Evolutionary conservation across 495 filamentous ascomycete species (phyloP), one percentile per base, ranked within the genome.

Genomic region (Chaetomium tenue): DNA sequence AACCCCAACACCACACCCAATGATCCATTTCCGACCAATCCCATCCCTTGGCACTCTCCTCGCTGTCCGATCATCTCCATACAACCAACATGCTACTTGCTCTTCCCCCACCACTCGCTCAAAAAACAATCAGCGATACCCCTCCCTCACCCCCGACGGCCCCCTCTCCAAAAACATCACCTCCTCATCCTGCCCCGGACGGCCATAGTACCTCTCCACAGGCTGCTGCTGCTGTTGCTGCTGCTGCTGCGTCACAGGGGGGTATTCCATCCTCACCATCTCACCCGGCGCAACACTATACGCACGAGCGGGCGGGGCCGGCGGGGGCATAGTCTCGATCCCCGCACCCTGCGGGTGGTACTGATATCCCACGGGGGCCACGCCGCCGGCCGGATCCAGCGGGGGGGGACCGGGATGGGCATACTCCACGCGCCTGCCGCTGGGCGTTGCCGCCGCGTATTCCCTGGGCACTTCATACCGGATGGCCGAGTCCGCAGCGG

Each of bases 81-180:
- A 22, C 7, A n/a, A n/a, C n/a, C n/a, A n/a, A n/a, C n/a, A n/a
- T n/a, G n/a, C 7, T 8, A 22, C 2, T 30, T 3, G 28, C 6
- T 30, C 28, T 30, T 30, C 28, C 44, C 44, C 44, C 0, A 4
- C 48, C 48, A 26, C 30, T 18, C 28, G 18, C 28, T 55, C 8
- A 37, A 5, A 33, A 54, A 30, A 15, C 52, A 8, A 47, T 64
- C 46, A 37, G 75, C 59, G 71, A 63, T 78, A 78, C 30, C 71
- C 61, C 51, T 74, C 76, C 44, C 76, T 75, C 54, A 12, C 12
- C 39, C 18, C 46, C n/a, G 46, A 56, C 33, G 72, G 73, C 13
- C 76, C 73, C 13, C 72, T 71, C 40, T 83, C 81, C 61, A 82
- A 70, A 54, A 76, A 82, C n/a, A 77, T 70, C 56, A 81, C 70